A percentile compares a stretch with the other conserved stretches of the same genome.
Evolutionary conservation across 306 rosid species (phyloP).

Genomic region (Ceratonia siliqua): DNA sequence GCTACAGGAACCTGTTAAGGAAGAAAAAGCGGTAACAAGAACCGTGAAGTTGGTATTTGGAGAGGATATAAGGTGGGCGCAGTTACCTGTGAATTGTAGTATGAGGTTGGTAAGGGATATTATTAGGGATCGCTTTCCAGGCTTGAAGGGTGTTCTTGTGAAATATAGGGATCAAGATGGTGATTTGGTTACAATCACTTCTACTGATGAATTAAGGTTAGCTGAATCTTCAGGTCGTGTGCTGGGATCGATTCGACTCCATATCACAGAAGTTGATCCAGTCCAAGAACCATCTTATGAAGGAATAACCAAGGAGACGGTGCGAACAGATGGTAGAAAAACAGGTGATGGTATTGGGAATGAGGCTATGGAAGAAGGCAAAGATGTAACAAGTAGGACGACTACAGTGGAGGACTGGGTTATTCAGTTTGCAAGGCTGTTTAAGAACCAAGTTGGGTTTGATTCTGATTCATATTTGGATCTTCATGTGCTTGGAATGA

Average conservation of each 20-base stretch:
- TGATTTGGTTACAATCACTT: constrained; percentile 67
- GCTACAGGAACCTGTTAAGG: constrained; percentile 38
- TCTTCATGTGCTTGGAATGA: constrained; percentile 68
- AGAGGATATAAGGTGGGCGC: constrained; percentile 66
- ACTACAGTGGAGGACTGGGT: constrained; percentile 64
- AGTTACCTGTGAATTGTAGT: constrained; percentile 56
- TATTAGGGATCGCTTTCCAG: constrained; percentile 55
- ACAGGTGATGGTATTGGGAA: constrained; percentile 33
- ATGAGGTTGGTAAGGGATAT: constrained; percentile 48
- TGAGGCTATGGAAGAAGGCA: constrained; percentile 42
- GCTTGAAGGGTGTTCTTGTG: constrained; percentile 62
- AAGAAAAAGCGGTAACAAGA: constrained; percentile 47
- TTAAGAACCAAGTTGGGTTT: constrained; percentile 76
- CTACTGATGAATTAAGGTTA: constrained; percentile 52
- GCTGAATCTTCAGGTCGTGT: constrained; percentile 48
- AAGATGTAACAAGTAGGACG: constrained; percentile 28
- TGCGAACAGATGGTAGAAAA: constrained; percentile 14
- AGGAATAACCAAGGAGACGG: constrained; percentile 40
- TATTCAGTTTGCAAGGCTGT: constrained; percentile 63
- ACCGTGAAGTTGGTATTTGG: constrained; percentile 65
- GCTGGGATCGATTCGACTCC: constrained; percentile 51
- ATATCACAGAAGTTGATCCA: constrained; percentile 49
- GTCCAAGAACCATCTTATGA: constrained; percentile 62
- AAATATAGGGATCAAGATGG: constrained; percentile 71
- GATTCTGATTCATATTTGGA: constrained; percentile 67